Base-by-base conservation (phyloP, 257 asterid genomes). In the Solanum pennellii region DNA sequence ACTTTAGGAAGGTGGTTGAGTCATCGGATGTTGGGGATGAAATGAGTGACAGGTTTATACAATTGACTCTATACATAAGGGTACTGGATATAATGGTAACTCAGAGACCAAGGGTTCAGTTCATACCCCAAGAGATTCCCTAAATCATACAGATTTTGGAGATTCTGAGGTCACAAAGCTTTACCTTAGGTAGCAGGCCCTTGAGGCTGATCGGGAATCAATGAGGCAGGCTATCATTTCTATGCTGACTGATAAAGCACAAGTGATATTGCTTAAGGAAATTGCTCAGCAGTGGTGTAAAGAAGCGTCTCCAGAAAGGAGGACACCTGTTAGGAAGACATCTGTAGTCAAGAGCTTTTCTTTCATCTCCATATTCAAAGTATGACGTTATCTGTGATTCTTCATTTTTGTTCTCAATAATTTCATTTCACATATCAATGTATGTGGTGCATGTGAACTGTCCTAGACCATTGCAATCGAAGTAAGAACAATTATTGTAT, bases 161-260 rank as follows among this genome's bases (percentile, higher is more conserved):
- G 98, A 95, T 88, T 90, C 95, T 47, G 98, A 94, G 86, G 89
- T 97, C 88, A 95, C 92, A 89, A 95, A 95, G 95, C 91, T 97
- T 89, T 94, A 97, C 89, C 93, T 91, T 35, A 94, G 98, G 93
- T 94, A 95, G 91, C 99, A 94, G 66, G 95, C 98, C 66, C 98
- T 97, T 85, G 99, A 97, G 93, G 99, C 98, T 88, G 99, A 97
- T 89, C 93, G 98, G 90, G 98, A 97, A 92, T 94, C 97, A n/a
- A 94, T 97, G 99, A 93, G 98, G 93, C 98, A 93, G 89, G 94
- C 98, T 87, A 92, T 97, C 74, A 88, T 95, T 83, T 93, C 98
- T 66, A 91, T 94, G 89, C 94, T 97, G 86, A 97, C 98, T 75
- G 98, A 97, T 87, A 97, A 94, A 90, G 98, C 98, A 84, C 99